Evolutionary conservation across 1,284 basidiomycete species (phyloP), one percentile per base, ranked within the genome.

Genomic region (Cryptococcus wingfieldii): DNA sequence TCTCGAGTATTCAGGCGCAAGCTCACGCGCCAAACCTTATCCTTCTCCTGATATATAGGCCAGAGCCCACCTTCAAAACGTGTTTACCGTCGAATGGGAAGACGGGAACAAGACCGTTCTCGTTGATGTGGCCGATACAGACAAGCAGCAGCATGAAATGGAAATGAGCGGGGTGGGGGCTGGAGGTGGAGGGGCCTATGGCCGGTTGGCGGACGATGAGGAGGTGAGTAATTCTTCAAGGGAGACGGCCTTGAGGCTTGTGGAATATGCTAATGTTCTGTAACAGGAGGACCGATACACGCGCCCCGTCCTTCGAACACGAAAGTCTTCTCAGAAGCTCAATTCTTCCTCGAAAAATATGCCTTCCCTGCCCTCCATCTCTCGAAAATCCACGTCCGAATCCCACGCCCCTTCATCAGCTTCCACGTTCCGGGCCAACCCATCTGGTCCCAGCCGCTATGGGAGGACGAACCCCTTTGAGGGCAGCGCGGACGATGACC

Each of bases 51-150:
- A 34, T 19, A 23, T 34, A 37, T 46, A 59, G 59, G 59, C 55
- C 25, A 51, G 54, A 27, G 61, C 46, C 23, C 63, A 63, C 13
- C 59, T 74, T 8, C 71, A 72, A 49, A 72, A 74, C 54, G 68
- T 64, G 10, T 56, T 74, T 38, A 74, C 71, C 10, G 71, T 74
- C 50, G 71, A 74, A 52, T 74, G 71, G 71, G 64, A 64, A 19
- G 66, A 65, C 5, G 58, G 61, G 34, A 61, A 66, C 61, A 74
- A 74, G 64, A 71, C 71, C 18, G 70, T 74, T 6, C 59, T 74
- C 5, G 66, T 72, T 28, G 68, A 74, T 25, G 59, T 74, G 19
- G 65, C 70, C 3, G 51, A 51, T n/a, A 43, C 59, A 3, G 37
- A 25, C 5, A 47, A 54, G 28, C 18, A 47, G 27, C 28, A 43